Percentiles rank a stretch among this genome's conserved stretches.
These are phyloP conservation scores for Fraxinus baroniana DNA, from an alignment of 305 asterid species.

Conservation along the genomic window DNA sequence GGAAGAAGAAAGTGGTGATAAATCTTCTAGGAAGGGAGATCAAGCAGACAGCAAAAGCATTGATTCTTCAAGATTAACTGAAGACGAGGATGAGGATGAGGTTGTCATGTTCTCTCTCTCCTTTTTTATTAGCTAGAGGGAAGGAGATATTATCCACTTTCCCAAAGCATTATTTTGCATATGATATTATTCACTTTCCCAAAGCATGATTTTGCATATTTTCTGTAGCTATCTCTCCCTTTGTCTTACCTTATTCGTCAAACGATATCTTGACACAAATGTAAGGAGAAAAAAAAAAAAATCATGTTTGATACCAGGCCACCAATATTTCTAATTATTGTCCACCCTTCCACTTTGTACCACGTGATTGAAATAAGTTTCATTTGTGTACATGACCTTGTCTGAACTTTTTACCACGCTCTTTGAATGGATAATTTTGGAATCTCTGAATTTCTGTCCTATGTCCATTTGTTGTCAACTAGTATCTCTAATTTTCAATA, in stretches of 20 bases:
- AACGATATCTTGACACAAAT: not conserved
- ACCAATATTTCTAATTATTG: not conserved
- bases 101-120: constrained; percentile 21
- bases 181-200: not conserved
- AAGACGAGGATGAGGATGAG: constrained; percentile 83
- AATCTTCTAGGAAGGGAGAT: constrained; percentile 54
- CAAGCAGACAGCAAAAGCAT: constrained; percentile 68
- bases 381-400: not conserved
- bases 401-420: not conserved
- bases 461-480: not conserved
- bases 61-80: constrained; percentile 70
- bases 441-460: not conserved
- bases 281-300: not conserved
- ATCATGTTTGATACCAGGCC: not conserved
- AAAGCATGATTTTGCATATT: not conserved
- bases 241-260: not conserved
- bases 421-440: not conserved
- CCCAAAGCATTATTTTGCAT: not conserved
- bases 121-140: not conserved
- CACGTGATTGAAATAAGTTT: not conserved
- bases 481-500: not conserved
- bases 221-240: constrained; percentile 6
- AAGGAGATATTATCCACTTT: constrained; percentile 3
- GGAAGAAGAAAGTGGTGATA: constrained; percentile 65
- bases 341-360: constrained; percentile 3